Evolutionary conservation across 441 rosid species (phyloP), one percentile per base, ranked within the genome.

Genomic region (Bruguiera hainesii): DNA sequence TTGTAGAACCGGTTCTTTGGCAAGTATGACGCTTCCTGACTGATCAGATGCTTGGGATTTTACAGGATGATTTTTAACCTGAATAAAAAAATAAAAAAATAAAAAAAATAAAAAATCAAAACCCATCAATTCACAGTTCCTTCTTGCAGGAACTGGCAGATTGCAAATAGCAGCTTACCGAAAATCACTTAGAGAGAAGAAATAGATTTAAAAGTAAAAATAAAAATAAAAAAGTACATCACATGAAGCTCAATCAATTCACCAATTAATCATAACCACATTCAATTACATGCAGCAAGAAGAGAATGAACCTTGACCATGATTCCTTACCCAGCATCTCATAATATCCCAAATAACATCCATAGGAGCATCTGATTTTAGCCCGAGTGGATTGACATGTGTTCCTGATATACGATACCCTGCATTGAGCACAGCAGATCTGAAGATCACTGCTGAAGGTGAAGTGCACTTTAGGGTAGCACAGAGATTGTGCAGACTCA

Each of bases 291-390:
- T 23, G 61, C 7, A 26, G 48, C 10, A 30, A 58, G 31, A 53
- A 29, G 28, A 49, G 25, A 26, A 2, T 21, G 60, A 29, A 49
- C 19, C 62, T 53, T 33, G 7, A 61, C 6, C 42, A 68, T n/a
- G 6, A 71, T 35, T 69, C 60, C 82, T 85, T 87, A 92, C 99
- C 98, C 99, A 95, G 85, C 96, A 88, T 60, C 98, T 93, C 98
- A 95, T 92, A 60, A 91, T 91, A 80, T 95, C 98, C 97, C 99
- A 91, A 62, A 95, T 87, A 57, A 91, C 88, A 63, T 87, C 87
- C 98, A 92, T 95, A 25, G 99, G 96, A 64, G 98, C 98, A 84
- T 95, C 95, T 33, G 98, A 86, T 77, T 95, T 95, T 50, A 90
- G 80, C 73, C 98, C 99, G 7, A 95, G 78, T 0, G 98, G 97